Conservation (phyloP, 2,329 filamentous ascomycete species). For the Paracorniculantispora psalliotae region DNA sequence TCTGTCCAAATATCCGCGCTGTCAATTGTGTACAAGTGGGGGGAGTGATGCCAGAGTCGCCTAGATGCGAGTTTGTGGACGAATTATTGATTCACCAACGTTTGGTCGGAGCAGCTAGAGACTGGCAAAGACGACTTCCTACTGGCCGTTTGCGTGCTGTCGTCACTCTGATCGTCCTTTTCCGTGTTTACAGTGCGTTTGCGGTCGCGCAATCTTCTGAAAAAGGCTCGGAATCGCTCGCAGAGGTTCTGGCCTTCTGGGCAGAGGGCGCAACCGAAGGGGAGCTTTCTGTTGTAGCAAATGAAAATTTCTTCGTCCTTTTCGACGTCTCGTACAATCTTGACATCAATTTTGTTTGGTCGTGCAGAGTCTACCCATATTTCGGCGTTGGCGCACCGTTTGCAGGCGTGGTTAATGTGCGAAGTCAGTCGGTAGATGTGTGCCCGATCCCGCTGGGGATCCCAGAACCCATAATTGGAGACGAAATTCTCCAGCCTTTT, state of each 20-base stretch:
- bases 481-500: conserved; percentile 20
- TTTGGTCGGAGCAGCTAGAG: background rate
- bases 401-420: conserved; percentile 32
- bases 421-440: conserved; percentile 20
- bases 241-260: background rate
- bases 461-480: conserved; percentile 22
- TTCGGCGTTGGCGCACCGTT: conserved; percentile 23
- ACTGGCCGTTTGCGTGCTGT: background rate
- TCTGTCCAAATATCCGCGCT: background rate
- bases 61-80: background rate
- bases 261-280: conserved; percentile 25
- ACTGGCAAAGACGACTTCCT: background rate
- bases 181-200: background rate
- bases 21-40: background rate
- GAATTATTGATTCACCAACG: background rate
- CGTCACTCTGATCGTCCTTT: background rate
- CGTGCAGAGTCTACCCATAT: conserved; percentile 8
- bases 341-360: conserved; percentile 20
- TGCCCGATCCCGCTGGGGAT: conserved; percentile 6
- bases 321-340: conserved; percentile 16
- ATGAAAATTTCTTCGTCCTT: conserved; percentile 32
- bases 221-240: background rate
- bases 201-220: background rate
- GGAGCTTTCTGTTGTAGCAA: conserved; percentile 28
- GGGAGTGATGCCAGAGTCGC: background rate